Conservation (phyloP, 2,329 filamentous ascomycete species). For the Fusarium fujikuroi region DNA sequence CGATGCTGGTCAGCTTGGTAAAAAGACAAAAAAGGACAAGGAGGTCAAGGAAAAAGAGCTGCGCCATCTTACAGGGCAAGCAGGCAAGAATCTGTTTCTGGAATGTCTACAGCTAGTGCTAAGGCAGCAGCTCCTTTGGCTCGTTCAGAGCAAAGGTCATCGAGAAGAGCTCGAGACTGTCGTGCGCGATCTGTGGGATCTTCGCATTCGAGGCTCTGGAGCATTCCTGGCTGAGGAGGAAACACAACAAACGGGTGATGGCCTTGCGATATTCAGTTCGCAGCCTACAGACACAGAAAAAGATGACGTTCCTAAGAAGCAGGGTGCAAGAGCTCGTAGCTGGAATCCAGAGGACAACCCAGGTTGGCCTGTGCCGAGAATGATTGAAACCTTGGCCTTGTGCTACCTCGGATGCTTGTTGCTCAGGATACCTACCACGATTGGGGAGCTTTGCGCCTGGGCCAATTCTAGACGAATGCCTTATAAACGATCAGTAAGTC, state of each 20-base stretch:
- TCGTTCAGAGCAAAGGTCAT: slow-evolving; percentile 74
- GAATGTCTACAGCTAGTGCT: slow-evolving; percentile 87
- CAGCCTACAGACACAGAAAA: slow-evolving; percentile 45
- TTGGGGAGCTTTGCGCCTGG: slow-evolving; percentile 79
- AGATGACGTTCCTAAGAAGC: slow-evolving; percentile 29
- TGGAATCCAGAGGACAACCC: slow-evolving; percentile 58
- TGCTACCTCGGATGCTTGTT: slow-evolving; percentile 84
- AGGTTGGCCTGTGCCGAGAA: slow-evolving; percentile 68
- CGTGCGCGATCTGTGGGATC: slow-evolving; percentile 85
- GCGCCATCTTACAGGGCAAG: slow-evolving; percentile 70
- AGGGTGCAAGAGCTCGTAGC: slow-evolving; percentile 50
- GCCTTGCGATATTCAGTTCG: slow-evolving; percentile 54
- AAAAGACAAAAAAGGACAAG: slow-evolving; percentile 65
- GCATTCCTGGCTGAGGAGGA: slow-evolving; percentile 48
- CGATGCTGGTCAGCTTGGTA: slow-evolving; percentile 71
- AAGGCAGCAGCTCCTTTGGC: slow-evolving; percentile 80
- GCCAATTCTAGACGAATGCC: slow-evolving; percentile 73
- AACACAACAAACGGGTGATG: slow-evolving; percentile 38
- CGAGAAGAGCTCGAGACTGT: slow-evolving; percentile 80
- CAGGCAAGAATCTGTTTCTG: slow-evolving; percentile 81
- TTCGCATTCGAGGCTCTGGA: slow-evolving; percentile 66
- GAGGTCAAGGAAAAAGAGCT: slow-evolving; percentile 64
- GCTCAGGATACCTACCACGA: slow-evolving; percentile 78
- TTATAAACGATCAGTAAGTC: slow-evolving; percentile 73
- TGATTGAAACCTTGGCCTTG: slow-evolving; percentile 79